Percentiles rank a stretch among this genome's conserved stretches.
These are phyloP conservation scores for Endothia cerciana DNA, from an alignment of 2,329 filamentous ascomycete species.

Conservation along the genomic window DNA sequence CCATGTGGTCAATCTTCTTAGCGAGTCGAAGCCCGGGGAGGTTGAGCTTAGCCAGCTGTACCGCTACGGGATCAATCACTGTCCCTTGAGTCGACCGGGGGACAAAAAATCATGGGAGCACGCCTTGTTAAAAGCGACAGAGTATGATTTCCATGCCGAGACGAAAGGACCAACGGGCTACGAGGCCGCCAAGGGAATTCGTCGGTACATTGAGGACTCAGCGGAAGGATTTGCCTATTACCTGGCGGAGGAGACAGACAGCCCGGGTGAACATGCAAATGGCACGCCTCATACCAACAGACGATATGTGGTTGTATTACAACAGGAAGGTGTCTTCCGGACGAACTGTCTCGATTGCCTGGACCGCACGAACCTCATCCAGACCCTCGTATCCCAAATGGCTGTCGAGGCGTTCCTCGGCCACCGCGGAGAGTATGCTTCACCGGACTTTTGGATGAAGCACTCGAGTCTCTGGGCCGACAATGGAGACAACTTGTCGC, in stretches of 20 bases:
- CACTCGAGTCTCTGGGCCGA: constrained; percentile 97
- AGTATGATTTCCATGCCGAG: constrained; percentile 97
- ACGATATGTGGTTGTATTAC: constrained; percentile 71
- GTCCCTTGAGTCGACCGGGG: constrained; percentile 66
- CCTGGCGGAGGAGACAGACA: constrained; percentile 71
- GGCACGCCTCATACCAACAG: constrained; percentile 40
- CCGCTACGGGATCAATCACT: constrained; percentile 74
- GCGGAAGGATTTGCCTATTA: constrained; percentile 93
- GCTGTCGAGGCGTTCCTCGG: constrained; percentile 82
- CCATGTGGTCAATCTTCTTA: constrained; percentile 93
- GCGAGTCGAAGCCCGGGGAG: constrained; percentile 84
- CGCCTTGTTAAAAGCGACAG: constrained; percentile 76
- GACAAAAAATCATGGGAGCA: constrained; percentile 67
- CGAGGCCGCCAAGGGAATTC: constrained; percentile 86
- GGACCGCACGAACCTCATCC: constrained; percentile 93
- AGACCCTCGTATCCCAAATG: constrained; percentile 94
- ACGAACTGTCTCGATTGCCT: constrained; percentile 97
- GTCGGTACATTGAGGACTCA: constrained; percentile 75
- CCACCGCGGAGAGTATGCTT: constrained; percentile 70
- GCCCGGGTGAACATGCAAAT: constrained; percentile 48
- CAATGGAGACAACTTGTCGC: constrained; percentile 90
- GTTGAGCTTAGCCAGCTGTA: constrained; percentile 81
- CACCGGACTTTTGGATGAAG: constrained; percentile 85
- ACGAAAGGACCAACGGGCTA: constrained; percentile 86
- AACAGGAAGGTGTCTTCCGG: constrained; percentile 93